Conservation (phyloP, 371 early-diverging fungal species). For the Funneliformis caledonium region DNA sequence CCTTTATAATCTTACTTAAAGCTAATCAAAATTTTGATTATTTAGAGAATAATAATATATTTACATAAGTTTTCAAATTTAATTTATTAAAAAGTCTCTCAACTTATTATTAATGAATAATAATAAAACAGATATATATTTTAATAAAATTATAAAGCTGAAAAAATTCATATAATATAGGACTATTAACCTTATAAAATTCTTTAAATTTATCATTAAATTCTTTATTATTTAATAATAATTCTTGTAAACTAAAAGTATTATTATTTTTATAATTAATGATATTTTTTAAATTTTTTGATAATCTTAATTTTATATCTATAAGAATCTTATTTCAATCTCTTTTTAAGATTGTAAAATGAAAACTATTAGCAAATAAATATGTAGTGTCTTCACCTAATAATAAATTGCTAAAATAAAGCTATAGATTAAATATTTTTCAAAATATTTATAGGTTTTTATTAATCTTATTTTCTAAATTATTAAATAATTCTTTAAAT, state of each 20-base stretch:
- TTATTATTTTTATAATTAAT: not conserved
- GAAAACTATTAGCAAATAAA: not conserved
- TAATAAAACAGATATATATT: not conserved
- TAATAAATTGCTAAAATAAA: slow-evolving; percentile 6
- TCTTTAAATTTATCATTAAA: not conserved
- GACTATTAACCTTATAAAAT: not conserved
- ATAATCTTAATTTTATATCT: not conserved
- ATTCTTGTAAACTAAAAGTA: not conserved
- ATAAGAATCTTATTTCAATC: not conserved
- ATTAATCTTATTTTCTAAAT: not conserved
- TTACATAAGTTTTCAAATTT: slow-evolving; percentile 16
- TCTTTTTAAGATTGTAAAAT: not conserved
- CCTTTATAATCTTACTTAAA: not conserved
- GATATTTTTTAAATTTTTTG: not conserved
- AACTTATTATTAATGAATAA: slow-evolving; percentile 22
- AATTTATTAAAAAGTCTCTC: slow-evolving; percentile 24
- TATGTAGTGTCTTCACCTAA: not conserved
- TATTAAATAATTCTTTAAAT: not conserved
- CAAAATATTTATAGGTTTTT: slow-evolving; percentile 5
- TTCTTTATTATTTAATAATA: too few relatives aligned
- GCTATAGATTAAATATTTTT: not conserved
- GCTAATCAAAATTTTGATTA: not conserved
- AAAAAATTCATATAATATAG: not conserved
- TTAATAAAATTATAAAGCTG: not conserved
- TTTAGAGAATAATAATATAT: not conserved